A percentile compares a stretch with the other conserved stretches of the same genome.
phyloP scores from a whole-genome alignment of 2,329 filamentous ascomycete genomes.

The Colletotrichum acutatum region DNA sequence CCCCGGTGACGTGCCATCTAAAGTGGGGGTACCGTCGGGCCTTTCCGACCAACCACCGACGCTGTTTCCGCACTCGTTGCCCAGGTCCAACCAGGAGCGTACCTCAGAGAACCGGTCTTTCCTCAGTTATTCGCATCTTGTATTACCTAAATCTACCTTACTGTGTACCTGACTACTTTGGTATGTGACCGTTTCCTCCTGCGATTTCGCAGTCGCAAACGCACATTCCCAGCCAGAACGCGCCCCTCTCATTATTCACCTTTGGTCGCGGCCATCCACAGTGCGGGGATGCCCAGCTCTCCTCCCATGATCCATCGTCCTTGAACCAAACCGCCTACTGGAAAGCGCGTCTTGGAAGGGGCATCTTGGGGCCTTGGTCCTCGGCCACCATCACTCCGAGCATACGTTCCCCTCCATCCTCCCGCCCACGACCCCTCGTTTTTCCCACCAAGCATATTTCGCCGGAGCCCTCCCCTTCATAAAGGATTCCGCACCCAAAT shows the following conservation, averaged over 20 bases:
- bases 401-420: neutral
- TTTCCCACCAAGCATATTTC: neutral
- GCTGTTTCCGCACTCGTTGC: neutral
- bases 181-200: no score
- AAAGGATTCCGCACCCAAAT: constrained; percentile 6
- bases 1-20: neutral
- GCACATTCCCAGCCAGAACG: neutral
- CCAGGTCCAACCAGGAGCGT: neutral
- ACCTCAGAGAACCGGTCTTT: neutral
- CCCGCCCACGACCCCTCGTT: constrained; percentile 12
- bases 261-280: no score
- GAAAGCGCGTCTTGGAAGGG: constrained; percentile 7
- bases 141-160: no score
- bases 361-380: constrained; percentile 12
- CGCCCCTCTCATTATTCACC: neutral
- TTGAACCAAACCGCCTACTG: neutral
- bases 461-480: constrained; percentile 14
- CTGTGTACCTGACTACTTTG: no score
- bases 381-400: constrained; percentile 29
- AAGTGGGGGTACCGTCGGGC: neutral
- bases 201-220: neutral
- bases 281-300: neutral
- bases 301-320: neutral
- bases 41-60: neutral
- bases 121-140: neutral